Conservation (phyloP, 176 grass and related monocot genomes). For the Carex littledalei region DNA sequence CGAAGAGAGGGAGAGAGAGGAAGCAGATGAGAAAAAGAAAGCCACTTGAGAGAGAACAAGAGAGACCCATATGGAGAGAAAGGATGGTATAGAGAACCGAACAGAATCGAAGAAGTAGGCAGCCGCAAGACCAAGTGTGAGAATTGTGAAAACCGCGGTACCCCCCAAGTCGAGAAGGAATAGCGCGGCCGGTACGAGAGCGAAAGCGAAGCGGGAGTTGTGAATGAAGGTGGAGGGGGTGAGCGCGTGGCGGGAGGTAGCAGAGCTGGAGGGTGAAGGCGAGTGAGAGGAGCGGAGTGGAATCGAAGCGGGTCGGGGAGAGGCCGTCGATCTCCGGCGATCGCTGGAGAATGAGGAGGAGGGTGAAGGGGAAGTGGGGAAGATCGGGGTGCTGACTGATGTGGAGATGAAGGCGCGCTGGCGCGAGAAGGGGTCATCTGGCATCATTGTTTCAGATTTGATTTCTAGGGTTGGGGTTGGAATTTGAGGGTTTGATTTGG, state of each 20-base stretch:
- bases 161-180: constrained; percentile 93
- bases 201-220: constrained; percentile 59
- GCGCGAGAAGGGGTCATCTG: constrained; percentile 42
- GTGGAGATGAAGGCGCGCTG: constrained; percentile 71
- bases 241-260: constrained; percentile 9
- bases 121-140: constrained; percentile 57
- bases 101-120: constrained; percentile 85
- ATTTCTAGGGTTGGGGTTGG: constrained; percentile 44
- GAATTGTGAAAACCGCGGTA: constrained; percentile 57
- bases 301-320: constrained; percentile 38
- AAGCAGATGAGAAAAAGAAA: constrained; percentile 87
- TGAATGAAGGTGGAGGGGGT: constrained; percentile 51
- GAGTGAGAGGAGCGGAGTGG: constrained; percentile 29
- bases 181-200: constrained; percentile 63
- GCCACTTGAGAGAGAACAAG: constrained; percentile 62
- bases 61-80: constrained; percentile 78
- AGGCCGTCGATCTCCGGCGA: constrained; percentile 48
- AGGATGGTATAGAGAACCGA: constrained; percentile 46
- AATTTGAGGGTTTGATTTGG: constrained; percentile 8
- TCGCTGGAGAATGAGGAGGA: constrained; percentile 38
- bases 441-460: constrained; percentile 42
- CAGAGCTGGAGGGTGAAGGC: constrained; percentile 10
- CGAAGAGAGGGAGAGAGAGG: constrained; percentile 42
- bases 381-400: constrained; percentile 45
- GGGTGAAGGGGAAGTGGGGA: constrained; percentile 44